Conservation (phyloP, 1,284 basidiomycete species). For the Leccinum solheimii region DNA sequence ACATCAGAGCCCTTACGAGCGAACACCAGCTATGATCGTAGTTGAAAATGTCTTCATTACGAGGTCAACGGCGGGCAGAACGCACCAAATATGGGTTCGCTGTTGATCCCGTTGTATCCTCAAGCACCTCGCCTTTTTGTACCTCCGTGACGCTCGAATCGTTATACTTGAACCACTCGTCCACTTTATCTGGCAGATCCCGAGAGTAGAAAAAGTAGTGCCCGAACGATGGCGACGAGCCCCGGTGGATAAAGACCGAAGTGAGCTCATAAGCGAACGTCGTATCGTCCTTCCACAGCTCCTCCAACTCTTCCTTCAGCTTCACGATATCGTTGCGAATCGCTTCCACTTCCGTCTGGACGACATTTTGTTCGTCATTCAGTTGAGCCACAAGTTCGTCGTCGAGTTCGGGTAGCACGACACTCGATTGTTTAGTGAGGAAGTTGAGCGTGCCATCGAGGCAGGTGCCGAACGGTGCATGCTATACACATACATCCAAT, state of each 20-base stretch:
- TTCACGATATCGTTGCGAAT: constrained; percentile 54
- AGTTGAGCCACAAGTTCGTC: constrained; percentile 53
- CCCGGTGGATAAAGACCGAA: constrained; percentile 95
- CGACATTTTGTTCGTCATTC: constrained; percentile 49
- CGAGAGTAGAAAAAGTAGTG: constrained; percentile 91
- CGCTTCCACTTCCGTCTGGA: constrained; percentile 62
- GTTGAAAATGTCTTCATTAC: background rate
- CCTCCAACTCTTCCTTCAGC: constrained; percentile 74
- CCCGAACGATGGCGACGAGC: constrained; percentile 78
- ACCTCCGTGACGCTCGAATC: constrained; percentile 80
- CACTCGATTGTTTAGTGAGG: constrained; percentile 46
- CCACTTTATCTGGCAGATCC: constrained; percentile 70
- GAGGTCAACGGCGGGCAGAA: constrained; percentile 12
- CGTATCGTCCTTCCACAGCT: constrained; percentile 72
- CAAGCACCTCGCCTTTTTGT: constrained; percentile 73
- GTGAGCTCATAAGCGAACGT: constrained; percentile 86
- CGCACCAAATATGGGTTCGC: constrained; percentile 82
- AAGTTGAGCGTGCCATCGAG: constrained; percentile 57
- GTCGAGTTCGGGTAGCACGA: constrained; percentile 50
- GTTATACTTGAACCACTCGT: constrained; percentile 95
- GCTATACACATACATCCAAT: constrained; percentile 37
- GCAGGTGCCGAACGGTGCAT: constrained; percentile 54
- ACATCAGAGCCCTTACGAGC: constrained; percentile 71
- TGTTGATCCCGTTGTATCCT: constrained; percentile 77
- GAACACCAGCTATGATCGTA: constrained; percentile 65